Evolutionary conservation across 2,329 filamentous ascomycete species (phyloP), one percentile per base, ranked within the genome.

Genomic region (Pseudogymnoascus sp.): DNA sequence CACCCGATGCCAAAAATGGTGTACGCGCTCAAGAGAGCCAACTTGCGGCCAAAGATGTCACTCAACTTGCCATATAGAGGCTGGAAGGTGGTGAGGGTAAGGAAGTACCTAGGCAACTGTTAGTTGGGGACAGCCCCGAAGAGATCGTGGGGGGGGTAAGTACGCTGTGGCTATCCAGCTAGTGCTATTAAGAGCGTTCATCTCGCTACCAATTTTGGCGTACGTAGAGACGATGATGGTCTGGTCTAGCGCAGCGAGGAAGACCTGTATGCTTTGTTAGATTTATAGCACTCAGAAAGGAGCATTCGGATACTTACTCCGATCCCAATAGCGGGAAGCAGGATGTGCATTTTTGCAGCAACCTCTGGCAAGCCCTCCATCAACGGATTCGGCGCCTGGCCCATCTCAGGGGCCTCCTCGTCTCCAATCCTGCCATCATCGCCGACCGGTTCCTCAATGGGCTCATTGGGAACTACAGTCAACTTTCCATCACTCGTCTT

Each of bases 181-280:
- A 3, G 88, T 91, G 66, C 83, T 84, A 70, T 88, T 90, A 60
- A 93, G 78, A 1, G 89, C 88, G 60, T 89, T 79, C 28, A 93
- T 76, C 66, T 92, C 90, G 62, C 82, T 90, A 9, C 89, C 89
- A 68, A 93, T 92, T 65, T 82, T 84, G 59, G 87, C 88, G 72
- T 92, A 92, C n/a, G 82, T 86, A n/a, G 85, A 85, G 58, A 92
- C 84, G 30, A 90, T 86, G 61, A 92, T 84, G 0, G 90, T 90
- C 72, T 92, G 88, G 70, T 93, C 90, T 60, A 87, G 80, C 3
- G 89, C 87, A 19, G 86, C 82, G 6, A 93, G 79, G 70, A 90
- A 90, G 41, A 92, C 77, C 86, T 89, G 69, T 41, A 60, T 14
- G n/a, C 25, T 25, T 12, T 52, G n/a, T 62, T 52, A 61, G 49